Evolutionary conservation across 2,329 filamentous ascomycete genomes (phyloP).

Genomic region (Fonsecaea multimorphosa): DNA sequence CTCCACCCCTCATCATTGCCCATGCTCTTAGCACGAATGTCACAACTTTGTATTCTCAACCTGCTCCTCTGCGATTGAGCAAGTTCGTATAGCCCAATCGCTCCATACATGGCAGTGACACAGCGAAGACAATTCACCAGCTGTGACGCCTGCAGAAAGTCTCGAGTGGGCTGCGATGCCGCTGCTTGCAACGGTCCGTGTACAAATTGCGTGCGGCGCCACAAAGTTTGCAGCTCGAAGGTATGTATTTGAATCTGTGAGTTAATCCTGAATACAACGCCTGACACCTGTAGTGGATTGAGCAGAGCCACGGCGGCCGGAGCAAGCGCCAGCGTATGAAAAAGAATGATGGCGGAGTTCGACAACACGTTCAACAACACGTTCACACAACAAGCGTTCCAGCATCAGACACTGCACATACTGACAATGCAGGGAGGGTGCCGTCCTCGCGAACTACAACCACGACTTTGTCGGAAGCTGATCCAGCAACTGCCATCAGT

Average conservation of each 20-base stretch:
- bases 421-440: not conserved
- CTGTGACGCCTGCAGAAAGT: slow-evolving; percentile 22
- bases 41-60: no score
- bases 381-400: no score
- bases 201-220: slow-evolving; percentile 17
- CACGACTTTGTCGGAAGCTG: not conserved
- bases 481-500: no score
- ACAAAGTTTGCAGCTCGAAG: slow-evolving; percentile 18
- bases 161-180: slow-evolving; percentile 24
- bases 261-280: not conserved
- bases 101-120: not conserved
- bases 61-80: no score
- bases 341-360: no score
- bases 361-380: no score
- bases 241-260: not conserved
- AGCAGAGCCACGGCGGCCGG: not conserved
- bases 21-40: not conserved
- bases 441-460: not conserved
- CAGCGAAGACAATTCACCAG: slow-evolving; percentile 21
- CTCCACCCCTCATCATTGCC: not conserved
- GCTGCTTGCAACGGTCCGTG: slow-evolving; percentile 5
- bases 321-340: not conserved
- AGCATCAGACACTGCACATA: no score
- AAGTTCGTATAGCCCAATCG: no score
- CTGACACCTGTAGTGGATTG: slow-evolving; percentile 1